Evolutionary conservation across 208 protist genomes (phyloP), one percentile per base, ranked within the genome.

Genomic region (Endotrypanum monterogeii): DNA sequence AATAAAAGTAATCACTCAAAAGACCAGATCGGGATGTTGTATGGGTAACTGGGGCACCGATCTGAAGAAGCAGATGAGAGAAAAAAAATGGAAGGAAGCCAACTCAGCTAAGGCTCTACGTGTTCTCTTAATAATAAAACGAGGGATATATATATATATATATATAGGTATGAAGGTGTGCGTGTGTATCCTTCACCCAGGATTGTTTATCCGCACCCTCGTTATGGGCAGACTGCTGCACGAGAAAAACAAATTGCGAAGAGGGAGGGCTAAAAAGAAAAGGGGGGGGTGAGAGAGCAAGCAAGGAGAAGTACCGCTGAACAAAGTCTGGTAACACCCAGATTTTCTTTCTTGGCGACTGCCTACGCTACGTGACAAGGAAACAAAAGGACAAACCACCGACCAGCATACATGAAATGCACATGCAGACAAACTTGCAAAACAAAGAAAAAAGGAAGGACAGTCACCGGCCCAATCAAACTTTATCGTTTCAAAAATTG

Each of bases 241-340:
- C 44, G 44, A 48, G 12, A 48, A 46, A 48, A n/a, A n/a, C n/a
- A n/a, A n/a, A n/a, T n/a, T n/a, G n/a, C n/a, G n/a, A n/a, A n/a
- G n/a, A n/a, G n/a, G n/a, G n/a, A n/a, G n/a, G n/a, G n/a, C n/a
- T n/a, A n/a, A n/a, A n/a, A 48, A 48, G 44, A 48, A 11, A 48
- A 2, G 25, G 46, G 37, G 66, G 57, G 25, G 9, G 63, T 7
- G 32, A 44, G 20, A 23, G 32, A 3, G 32, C 25, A 39, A 65
- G 76, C 23, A 37, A 1, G 66, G 25, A n/a, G 56, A 73, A 35
- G 46, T 32, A 66, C 20, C 30, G 69, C 61, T 55, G n/a, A 63
- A 48, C 5, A 48, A 5, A 48, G 12, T 48, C 12, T 11, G 44
- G 12, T 48, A 14, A 11, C 12, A 14, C 44, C 44, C 44, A 48